phyloP scores from a whole-genome alignment of 495 filamentous ascomycete genomes.

The Choiromyces venosus region DNA sequence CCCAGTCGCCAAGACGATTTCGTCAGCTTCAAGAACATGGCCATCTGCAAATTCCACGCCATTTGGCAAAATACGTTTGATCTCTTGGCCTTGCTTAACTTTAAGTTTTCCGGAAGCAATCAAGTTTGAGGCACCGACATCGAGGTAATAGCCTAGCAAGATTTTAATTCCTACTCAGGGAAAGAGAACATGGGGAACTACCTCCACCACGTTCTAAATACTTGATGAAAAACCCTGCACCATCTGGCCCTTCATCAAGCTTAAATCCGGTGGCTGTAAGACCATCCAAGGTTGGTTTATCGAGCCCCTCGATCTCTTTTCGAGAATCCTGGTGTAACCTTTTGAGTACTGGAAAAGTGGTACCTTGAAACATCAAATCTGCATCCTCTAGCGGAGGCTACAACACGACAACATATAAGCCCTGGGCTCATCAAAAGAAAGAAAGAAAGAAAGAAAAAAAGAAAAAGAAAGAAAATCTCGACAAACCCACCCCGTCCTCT shows the following conservation, averaged over 20 bases:
- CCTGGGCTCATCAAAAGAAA: neutral
- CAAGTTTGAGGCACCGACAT: constrained; percentile 67
- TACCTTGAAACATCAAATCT: constrained; percentile 55
- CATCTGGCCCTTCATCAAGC: constrained; percentile 61
- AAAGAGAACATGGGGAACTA: neutral
- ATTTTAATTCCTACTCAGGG: neutral
- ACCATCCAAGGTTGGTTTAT: constrained; percentile 55
- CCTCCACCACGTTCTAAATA: constrained; percentile 68
- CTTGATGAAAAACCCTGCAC: constrained; percentile 63
- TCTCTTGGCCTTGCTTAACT: constrained; percentile 65
- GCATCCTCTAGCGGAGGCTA: constrained; percentile 55
- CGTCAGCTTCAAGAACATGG: constrained; percentile 63
- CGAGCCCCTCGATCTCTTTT: constrained; percentile 47
- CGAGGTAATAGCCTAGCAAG: constrained; percentile 60
- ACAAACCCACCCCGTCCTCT: constrained; percentile 48
- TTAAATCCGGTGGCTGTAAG: constrained; percentile 63
- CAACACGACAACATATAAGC: neutral
- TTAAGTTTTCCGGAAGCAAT: constrained; percentile 72
- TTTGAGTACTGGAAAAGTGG: constrained; percentile 57
- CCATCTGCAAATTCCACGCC: constrained; percentile 65
- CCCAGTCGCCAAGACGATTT: constrained; percentile 77
- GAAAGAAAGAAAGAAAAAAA: neutral
- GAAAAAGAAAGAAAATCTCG: neutral
- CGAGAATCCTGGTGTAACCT: constrained; percentile 52
- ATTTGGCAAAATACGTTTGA: constrained; percentile 55